A percentile compares a stretch with the other conserved stretches of the same genome.
These are phyloP conservation scores for Dothiorella sarmentorum DNA, from an alignment of 2,329 filamentous ascomycete genomes.

Conservation along the genomic window DNA sequence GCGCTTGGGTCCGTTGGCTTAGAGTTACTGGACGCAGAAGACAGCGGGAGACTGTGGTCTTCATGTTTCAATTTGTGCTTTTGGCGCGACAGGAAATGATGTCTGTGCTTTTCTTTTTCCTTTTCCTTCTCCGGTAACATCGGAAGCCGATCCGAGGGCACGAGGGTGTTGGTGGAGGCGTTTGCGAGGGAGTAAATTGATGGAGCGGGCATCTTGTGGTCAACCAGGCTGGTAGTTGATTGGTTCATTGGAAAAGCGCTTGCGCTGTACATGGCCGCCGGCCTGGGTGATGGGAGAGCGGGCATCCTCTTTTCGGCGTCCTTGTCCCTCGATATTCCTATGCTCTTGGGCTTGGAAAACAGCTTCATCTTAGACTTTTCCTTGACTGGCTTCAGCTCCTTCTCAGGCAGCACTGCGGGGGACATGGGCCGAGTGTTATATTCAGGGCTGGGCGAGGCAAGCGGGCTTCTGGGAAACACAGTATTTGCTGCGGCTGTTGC, in stretches of 20 bases:
- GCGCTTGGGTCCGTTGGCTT: constrained; percentile 71
- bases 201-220: constrained; percentile 49
- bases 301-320: constrained; percentile 57
- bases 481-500: constrained; percentile 71
- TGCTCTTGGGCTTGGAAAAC: constrained; percentile 70
- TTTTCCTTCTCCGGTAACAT: constrained; percentile 44
- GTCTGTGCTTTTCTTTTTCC: constrained; percentile 70
- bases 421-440: constrained; percentile 24
- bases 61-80: constrained; percentile 78
- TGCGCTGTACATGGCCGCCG: constrained; percentile 62
- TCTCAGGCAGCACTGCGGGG: constrained; percentile 29
- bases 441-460: constrained; percentile 39
- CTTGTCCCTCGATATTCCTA: constrained; percentile 65
- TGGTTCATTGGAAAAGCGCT: constrained; percentile 64
- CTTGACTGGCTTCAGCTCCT: constrained; percentile 63
- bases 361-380: constrained; percentile 80
- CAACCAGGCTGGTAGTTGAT: constrained; percentile 67
- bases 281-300: constrained; percentile 68
- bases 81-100: constrained; percentile 74
- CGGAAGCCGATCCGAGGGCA: constrained; percentile 53
- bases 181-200: constrained; percentile 74
- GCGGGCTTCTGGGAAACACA: constrained; percentile 64
- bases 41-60: constrained; percentile 63
- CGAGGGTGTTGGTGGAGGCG: constrained; percentile 71
- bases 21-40: constrained; percentile 74